These are phyloP conservation scores for Aspergillus ruber DNA, from an alignment of 2,329 filamentous ascomycete species.

Conservation along the genomic window DNA sequence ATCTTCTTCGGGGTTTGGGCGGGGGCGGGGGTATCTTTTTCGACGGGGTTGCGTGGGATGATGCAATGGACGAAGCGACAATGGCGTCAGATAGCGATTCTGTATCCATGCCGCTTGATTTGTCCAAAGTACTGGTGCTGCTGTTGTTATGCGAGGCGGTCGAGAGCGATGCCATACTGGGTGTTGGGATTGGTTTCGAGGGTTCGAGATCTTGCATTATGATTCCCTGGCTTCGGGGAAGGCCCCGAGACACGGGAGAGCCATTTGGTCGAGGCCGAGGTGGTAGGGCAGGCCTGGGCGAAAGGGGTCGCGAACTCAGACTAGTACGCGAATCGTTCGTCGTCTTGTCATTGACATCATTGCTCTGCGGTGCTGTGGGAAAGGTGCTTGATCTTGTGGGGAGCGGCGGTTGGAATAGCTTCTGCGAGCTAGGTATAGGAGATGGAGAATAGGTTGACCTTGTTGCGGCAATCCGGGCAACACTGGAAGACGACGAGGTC, in stretches of 20 bases:
- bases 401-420: conserved; percentile 8
- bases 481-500: neutral
- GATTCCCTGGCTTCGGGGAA: conserved; percentile 4
- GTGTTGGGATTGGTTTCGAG: conserved; percentile 15
- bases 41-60: conserved; percentile 27
- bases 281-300: conserved; percentile 18
- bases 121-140: conserved; percentile 19
- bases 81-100: conserved; percentile 42
- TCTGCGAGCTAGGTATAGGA: conserved; percentile 7
- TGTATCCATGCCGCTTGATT: conserved; percentile 22
- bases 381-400: conserved; percentile 1
- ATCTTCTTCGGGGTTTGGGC: conserved; percentile 33
- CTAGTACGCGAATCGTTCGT: neutral
- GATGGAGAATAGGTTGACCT: conserved; percentile 7
- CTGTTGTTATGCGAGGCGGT: conserved; percentile 17
- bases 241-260: conserved; percentile 1
- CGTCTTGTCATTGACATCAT: neutral
- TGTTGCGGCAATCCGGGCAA: conserved; percentile 5
- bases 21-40: conserved; percentile 31
- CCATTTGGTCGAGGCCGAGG: conserved; percentile 12
- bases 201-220: conserved; percentile 6
- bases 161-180: conserved; percentile 22
- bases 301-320: neutral
- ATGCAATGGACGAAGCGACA: conserved; percentile 42
- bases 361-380: neutral